phyloP scores from a whole-genome alignment of 1,139 yeast genomes.

The Candida albicans region DNA sequence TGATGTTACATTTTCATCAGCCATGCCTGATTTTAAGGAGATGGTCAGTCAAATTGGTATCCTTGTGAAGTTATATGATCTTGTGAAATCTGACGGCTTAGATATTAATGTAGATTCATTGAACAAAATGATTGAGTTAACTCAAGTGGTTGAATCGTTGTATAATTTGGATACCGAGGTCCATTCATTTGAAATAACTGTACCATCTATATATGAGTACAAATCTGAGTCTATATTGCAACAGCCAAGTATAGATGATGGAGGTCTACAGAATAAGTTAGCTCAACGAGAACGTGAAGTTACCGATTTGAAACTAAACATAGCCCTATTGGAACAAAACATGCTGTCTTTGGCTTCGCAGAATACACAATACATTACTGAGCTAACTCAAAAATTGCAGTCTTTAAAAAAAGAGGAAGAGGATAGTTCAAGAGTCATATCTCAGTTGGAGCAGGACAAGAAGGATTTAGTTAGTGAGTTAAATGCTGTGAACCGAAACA shows the following conservation, averaged over 20 bases:
- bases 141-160: background rate
- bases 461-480: constrained; percentile 21
- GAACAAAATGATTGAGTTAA: background rate
- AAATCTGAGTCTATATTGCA: background rate
- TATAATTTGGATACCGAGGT: background rate
- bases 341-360: constrained; percentile 33
- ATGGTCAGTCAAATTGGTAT: too few species aligned
- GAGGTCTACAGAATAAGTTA: constrained; percentile 15
- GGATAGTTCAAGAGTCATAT: constrained; percentile 9
- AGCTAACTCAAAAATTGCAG: constrained; percentile 24
- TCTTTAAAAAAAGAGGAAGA: constrained; percentile 17
- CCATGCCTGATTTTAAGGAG: too few species aligned
- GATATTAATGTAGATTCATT: too few species aligned
- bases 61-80: too few species aligned
- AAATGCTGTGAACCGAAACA: constrained; percentile 14
- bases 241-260: background rate
- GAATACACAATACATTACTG: constrained; percentile 17
- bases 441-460: constrained; percentile 20
- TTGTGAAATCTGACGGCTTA: too few species aligned
- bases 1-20: too few species aligned
- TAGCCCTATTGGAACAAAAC: constrained; percentile 42
- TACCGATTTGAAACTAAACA: constrained; percentile 40
- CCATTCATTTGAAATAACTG: background rate
- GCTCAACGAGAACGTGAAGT: constrained; percentile 32
- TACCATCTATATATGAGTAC: constrained; percentile 2